Base-by-base conservation (phyloP, 164 flowering plant genomes). In the Litsea cubeba region DNA sequence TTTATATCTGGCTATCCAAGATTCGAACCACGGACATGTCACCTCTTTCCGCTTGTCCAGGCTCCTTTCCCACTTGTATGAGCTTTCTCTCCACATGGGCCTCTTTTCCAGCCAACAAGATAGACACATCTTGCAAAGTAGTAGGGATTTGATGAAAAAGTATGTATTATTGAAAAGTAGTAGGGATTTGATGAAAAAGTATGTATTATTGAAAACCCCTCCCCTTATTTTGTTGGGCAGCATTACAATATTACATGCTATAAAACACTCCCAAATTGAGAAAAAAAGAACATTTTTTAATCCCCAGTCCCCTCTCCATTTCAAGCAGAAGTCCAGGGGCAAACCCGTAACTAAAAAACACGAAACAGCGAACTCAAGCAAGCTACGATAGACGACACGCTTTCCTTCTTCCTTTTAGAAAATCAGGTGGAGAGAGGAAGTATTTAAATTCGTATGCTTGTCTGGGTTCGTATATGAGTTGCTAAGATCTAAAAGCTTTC, bases 401-500 rank as follows among this genome's bases (percentile, higher is more conserved):
- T 46, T 69, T 51, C 20, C 35, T 70, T 15, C 72, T 30, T 24
- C 24, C 18, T 18, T 35, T 25, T 22, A 62, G 11, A 12, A 51
- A 12, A 22, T 7, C 5, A 17, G 40, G 15, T 35, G 46, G 51
- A 25, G 54, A 24, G 71, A 51, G 12, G 15, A 4, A n/a, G 32
- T 40, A 24, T 69, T 54, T 76, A 65, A 71, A 65, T 57, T 65
- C 40, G n/a, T 25, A 54, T 51, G 22, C 14, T 66, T 71, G 23
- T 72, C 50, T 68, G 49, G 62, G 68, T 26, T 58, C 58, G 10
- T 66, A 30, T 70, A 62, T 15, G 60, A 54, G 60, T 14, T 54
- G 60, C 60, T 71, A 54, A 62, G 46, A 40, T 40, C 46, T 40
- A 40, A 40, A 40, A 40, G 77, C 69, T 72, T 20, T 28, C 70